Evolutionary conservation across 1,139 yeast species (phyloP).

Genomic region (Taiozyma sp.): DNA sequence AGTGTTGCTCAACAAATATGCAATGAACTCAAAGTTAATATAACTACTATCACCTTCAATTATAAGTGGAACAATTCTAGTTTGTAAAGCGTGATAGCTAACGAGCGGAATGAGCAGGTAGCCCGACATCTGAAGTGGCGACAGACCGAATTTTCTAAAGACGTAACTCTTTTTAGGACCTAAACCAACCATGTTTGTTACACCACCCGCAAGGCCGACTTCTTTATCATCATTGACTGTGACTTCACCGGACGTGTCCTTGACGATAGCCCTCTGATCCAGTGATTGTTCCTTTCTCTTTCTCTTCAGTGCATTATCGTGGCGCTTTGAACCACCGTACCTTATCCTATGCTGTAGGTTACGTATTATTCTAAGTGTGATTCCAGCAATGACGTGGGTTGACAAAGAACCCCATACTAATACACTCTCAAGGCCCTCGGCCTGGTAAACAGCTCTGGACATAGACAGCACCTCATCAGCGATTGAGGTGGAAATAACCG

Average conservation of each 20-base stretch:
- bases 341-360: slow-evolving; percentile 26
- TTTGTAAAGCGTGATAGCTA: slow-evolving; percentile 41
- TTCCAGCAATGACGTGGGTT: slow-evolving; percentile 52
- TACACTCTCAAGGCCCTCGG: slow-evolving; percentile 44
- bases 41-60: slow-evolving; percentile 66
- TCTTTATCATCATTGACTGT: slow-evolving; percentile 39
- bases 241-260: slow-evolving; percentile 7
- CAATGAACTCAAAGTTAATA: slow-evolving; percentile 49
- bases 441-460: slow-evolving; percentile 59
- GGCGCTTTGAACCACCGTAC: slow-evolving; percentile 17
- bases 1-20: slow-evolving; percentile 34
- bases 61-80: slow-evolving; percentile 44
- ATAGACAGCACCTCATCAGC: slow-evolving; percentile 57
- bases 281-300: slow-evolving; percentile 16
- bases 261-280: slow-evolving; percentile 18
- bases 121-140: slow-evolving; percentile 60
- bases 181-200: slow-evolving; percentile 43
- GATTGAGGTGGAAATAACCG: slow-evolving; percentile 41
- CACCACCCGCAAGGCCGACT: slow-evolving; percentile 58
- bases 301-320: slow-evolving; percentile 5
- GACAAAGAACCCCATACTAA: slow-evolving; percentile 44
- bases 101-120: slow-evolving; percentile 45
- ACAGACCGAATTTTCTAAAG: slow-evolving; percentile 31
- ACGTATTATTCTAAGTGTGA: slow-evolving; percentile 40
- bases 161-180: slow-evolving; percentile 47